These are phyloP conservation scores for Mychonastes homosphaera DNA, from an alignment of 139 green algal species.

Conservation along the genomic window DNA sequence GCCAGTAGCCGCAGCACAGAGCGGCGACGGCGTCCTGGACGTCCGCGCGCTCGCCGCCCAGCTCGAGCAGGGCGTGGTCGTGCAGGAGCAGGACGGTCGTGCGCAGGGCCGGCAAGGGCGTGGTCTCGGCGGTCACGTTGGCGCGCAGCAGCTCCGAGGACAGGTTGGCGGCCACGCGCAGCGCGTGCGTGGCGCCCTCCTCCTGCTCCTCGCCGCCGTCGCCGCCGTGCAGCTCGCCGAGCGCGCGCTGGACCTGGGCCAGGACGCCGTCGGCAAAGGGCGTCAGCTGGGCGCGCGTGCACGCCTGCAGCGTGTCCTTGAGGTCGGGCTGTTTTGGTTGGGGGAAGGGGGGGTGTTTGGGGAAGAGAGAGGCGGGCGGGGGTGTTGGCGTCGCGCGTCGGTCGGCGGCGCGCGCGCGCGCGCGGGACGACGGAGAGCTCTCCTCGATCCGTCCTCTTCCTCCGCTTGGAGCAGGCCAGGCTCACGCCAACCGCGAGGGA, in stretches of 20 bases:
- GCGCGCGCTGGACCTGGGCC: background rate
- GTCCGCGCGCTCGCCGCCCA: slow-evolving; percentile 21
- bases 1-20: slow-evolving; percentile 67
- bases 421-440: no score
- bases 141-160: slow-evolving; percentile 23
- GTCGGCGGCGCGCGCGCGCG: no score
- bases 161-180: slow-evolving; percentile 25
- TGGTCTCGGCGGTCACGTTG: slow-evolving; percentile 4
- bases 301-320: slow-evolving; percentile 17
- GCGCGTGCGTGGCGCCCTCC: slow-evolving; percentile 12
- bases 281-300: slow-evolving; percentile 3
- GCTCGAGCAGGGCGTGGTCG: slow-evolving; percentile 38
- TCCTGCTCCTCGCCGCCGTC: slow-evolving; percentile 4
- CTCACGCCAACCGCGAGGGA: no score
- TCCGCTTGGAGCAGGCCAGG: no score
- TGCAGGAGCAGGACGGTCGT: slow-evolving; percentile 32
- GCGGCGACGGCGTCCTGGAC: slow-evolving; percentile 53
- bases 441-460: no score
- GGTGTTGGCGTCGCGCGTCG: no score
- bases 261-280: slow-evolving; percentile 5
- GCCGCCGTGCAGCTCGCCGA: background rate
- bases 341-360: no score
- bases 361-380: no score
- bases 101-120: slow-evolving; percentile 22
- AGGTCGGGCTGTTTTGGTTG: no score